phyloP scores from a whole-genome alignment of 2,329 filamentous ascomycete genomes.

The Fonsecaea monophora region DNA sequence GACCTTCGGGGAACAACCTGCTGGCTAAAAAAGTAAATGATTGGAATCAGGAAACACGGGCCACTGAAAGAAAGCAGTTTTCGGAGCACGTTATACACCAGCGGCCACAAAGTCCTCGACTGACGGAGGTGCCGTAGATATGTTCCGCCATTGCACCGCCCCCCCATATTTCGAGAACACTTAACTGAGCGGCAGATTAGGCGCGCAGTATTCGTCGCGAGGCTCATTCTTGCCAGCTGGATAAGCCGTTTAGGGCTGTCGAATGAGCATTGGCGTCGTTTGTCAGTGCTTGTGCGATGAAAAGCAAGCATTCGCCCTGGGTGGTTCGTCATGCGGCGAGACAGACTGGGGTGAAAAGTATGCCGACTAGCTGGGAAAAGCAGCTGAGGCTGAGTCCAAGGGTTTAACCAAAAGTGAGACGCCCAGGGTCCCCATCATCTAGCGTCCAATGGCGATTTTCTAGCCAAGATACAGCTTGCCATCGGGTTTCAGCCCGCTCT shows the following conservation, averaged over 20 bases:
- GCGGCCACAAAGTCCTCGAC: neutral
- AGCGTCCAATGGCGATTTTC: conserved; percentile 6
- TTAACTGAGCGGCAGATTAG: conserved; percentile 5
- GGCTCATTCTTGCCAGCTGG: neutral
- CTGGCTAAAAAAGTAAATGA: neutral
- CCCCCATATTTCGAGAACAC: conserved; percentile 1
- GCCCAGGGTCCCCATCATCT: conserved; percentile 1
- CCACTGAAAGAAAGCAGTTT: conserved; percentile 1
- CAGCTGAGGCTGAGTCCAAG: conserved; percentile 13
- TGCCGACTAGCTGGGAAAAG: conserved; percentile 4
- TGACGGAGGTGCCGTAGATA: conserved; percentile 13
- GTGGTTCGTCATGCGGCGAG: conserved; percentile 3
- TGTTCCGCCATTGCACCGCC: conserved; percentile 6
- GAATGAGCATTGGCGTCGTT: neutral
- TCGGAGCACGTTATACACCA: conserved; percentile 3
- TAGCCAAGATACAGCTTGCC: neutral
- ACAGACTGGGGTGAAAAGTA: neutral
- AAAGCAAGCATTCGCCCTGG: neutral
- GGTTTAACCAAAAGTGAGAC: conserved; percentile 15
- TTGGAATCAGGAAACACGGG: neutral
- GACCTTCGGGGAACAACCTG: conserved; percentile 9
- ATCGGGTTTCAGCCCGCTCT: conserved; percentile 12
- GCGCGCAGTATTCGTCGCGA: conserved; percentile 8
- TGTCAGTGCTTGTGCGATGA: neutral
- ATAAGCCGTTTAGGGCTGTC: neutral